Evolutionary conservation across 768 basidiomycete species (phyloP).

Genomic region (Inosperma sp.): DNA sequence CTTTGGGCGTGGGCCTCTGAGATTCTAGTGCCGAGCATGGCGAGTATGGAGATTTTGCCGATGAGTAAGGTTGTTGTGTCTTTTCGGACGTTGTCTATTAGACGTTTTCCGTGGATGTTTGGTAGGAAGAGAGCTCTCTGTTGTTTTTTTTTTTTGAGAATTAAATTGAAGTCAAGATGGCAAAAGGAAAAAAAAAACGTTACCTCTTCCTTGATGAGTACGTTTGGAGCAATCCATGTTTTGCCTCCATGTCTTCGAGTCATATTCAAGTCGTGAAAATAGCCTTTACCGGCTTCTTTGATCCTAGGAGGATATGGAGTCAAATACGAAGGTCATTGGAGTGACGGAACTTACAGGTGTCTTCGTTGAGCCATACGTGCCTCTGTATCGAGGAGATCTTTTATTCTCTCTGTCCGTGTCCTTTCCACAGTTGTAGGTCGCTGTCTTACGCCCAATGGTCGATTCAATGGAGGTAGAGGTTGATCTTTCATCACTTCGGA

Average conservation of each 20-base stretch:
- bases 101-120: conserved; percentile 68
- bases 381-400: conserved; percentile 69
- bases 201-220: conserved; percentile 88
- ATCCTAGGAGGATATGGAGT: conserved; percentile 27
- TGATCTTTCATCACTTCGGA: conserved; percentile 18
- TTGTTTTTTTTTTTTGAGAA: conserved; percentile 4
- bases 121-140: conserved; percentile 94
- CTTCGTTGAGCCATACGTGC: conserved; percentile 64
- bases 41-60: conserved; percentile 73
- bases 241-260: conserved; percentile 85
- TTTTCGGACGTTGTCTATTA: conserved; percentile 50
- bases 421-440: conserved; percentile 57
- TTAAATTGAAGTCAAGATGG: conserved; percentile 2
- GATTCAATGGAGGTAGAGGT: conserved; percentile 39
- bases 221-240: conserved; percentile 88
- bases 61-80: conserved; percentile 76
- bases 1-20: conserved; percentile 85
- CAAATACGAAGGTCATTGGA: not conserved
- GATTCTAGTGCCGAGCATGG: conserved; percentile 80
- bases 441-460: conserved; percentile 75
- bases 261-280: conserved; percentile 81
- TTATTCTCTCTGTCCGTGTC: conserved; percentile 57
- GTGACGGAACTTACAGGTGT: conserved; percentile 44
- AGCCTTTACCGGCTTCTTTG: conserved; percentile 66
- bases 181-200: conserved; percentile 32